These are phyloP conservation scores for Botrytis fabae DNA, from an alignment of 2,329 filamentous ascomycete genomes.

Conservation along the genomic window DNA sequence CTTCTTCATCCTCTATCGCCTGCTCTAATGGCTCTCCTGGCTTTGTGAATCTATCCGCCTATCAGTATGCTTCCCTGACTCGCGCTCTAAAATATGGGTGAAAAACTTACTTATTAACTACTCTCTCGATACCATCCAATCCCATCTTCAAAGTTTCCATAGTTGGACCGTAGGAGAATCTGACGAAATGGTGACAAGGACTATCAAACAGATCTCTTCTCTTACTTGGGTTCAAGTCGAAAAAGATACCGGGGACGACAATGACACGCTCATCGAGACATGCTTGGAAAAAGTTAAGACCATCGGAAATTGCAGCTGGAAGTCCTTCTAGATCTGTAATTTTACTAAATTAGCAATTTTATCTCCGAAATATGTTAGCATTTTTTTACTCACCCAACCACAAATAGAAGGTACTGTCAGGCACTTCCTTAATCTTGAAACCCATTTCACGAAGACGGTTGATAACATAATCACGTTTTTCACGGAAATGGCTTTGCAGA, in stretches of 20 bases:
- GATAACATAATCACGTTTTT: slow-evolving; percentile 91
- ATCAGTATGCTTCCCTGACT: neutral
- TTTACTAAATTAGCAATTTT: neutral
- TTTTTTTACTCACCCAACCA: slow-evolving; percentile 52
- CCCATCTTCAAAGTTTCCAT: slow-evolving; percentile 78
- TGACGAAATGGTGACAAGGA: slow-evolving; percentile 89
- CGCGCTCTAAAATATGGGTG: neutral
- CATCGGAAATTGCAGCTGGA: slow-evolving; percentile 82
- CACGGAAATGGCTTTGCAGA: slow-evolving; percentile 83
- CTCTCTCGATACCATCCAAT: slow-evolving; percentile 80
- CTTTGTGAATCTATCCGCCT: neutral
- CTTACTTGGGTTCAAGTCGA: slow-evolving; percentile 89
- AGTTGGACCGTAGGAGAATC: slow-evolving; percentile 79
- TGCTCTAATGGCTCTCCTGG: slow-evolving; percentile 18
- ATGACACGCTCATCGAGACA: slow-evolving; percentile 94
- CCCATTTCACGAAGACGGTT: slow-evolving; percentile 79
- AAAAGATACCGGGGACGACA: slow-evolving; percentile 96
- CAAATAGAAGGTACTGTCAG: slow-evolving; percentile 93
- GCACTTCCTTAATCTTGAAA: slow-evolving; percentile 79
- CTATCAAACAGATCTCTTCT: slow-evolving; percentile 90
- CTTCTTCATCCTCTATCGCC: neutral
- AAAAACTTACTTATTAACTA: slow-evolving; percentile 63
- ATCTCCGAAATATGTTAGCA: neutral
- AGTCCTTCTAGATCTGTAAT: slow-evolving; percentile 59
- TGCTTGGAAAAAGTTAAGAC: slow-evolving; percentile 94